Percentiles rank a stretch among this genome's conserved stretches.
Evolutionary conservation across 306 rosid genomes (phyloP).

Genomic region (Ammopiptanthus mongolicus): DNA sequence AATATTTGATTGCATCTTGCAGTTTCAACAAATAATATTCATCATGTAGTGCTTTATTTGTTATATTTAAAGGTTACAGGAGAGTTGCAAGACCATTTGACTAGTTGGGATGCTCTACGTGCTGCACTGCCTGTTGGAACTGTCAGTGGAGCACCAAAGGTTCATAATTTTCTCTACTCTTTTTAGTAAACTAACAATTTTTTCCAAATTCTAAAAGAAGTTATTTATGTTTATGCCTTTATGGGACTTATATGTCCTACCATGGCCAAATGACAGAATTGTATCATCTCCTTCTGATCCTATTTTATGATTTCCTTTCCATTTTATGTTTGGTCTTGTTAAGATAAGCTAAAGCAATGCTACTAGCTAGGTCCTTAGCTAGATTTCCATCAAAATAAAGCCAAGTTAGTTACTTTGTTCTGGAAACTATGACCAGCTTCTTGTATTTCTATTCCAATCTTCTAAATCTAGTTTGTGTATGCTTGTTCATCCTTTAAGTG

Average conservation of each 20-base stretch:
- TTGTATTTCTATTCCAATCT: neutral
- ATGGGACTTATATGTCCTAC: neutral
- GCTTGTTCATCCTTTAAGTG: neutral
- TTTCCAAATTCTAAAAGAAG: neutral
- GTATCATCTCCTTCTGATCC: neutral
- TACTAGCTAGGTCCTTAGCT: neutral
- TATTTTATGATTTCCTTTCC: neutral
- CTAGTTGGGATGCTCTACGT: slow-evolving; percentile 72
- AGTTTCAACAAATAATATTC: neutral
- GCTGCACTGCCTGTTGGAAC: slow-evolving; percentile 88
- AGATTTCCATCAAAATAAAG: neutral
- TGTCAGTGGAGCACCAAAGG: slow-evolving; percentile 93
- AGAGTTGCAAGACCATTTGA: slow-evolving; percentile 58
- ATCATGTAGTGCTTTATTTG: neutral
- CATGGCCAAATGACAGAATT: neutral
- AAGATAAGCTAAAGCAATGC: neutral
- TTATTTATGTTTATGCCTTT: no score
- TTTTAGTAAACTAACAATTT: neutral
- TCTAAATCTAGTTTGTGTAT: neutral
- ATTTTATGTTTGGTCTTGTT: neutral
- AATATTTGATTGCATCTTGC: neutral
- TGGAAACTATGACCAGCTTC: neutral
- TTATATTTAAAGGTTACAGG: slow-evolving; percentile 55
- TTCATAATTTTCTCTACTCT: neutral
- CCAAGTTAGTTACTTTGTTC: neutral